phyloP scores from a whole-genome alignment of 1,284 basidiomycete species.

The Malassezia brasiliensis region DNA sequence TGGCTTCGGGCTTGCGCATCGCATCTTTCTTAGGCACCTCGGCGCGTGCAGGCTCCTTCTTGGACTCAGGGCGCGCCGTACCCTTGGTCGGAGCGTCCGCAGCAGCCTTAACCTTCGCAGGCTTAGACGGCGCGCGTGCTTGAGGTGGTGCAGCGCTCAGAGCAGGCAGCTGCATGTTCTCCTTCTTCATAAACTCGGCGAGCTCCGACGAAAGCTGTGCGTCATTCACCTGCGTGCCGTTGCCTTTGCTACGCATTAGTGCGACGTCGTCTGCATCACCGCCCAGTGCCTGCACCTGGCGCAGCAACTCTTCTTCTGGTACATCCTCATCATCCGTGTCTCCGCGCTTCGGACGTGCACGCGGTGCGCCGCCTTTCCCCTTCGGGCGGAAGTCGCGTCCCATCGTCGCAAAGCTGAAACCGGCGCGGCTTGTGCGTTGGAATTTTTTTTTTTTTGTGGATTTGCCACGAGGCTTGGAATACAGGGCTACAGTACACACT shows the following conservation, averaged over 20 bases:
- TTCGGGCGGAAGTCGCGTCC: constrained; percentile 33
- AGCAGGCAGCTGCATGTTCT: constrained; percentile 4
- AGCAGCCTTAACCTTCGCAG: background rate
- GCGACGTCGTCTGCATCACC: constrained; percentile 12
- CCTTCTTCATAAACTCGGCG: constrained; percentile 10
- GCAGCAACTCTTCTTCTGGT: constrained; percentile 8
- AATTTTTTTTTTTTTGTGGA: background rate
- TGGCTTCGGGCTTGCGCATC: background rate
- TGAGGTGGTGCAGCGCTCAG: background rate
- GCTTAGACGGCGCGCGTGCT: background rate
- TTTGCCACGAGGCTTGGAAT: background rate
- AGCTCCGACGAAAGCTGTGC: constrained; percentile 9
- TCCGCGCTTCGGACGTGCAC: background rate
- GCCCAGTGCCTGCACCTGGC: constrained; percentile 10
- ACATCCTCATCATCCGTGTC: constrained; percentile 14
- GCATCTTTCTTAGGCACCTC: constrained; percentile 7
- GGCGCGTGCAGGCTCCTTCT: background rate
- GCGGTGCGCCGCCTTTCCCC: constrained; percentile 13
- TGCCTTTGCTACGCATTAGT: constrained; percentile 7
- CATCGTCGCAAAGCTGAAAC: constrained; percentile 13
- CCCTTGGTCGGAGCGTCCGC: background rate
- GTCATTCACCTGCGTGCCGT: constrained; percentile 4
- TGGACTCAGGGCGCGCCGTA: background rate
- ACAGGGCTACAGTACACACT: constrained; percentile 13
- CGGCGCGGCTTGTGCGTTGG: too few species aligned